Conservation (phyloP, 73 alveolate species). For the Tetrahymena elliotti region DNA sequence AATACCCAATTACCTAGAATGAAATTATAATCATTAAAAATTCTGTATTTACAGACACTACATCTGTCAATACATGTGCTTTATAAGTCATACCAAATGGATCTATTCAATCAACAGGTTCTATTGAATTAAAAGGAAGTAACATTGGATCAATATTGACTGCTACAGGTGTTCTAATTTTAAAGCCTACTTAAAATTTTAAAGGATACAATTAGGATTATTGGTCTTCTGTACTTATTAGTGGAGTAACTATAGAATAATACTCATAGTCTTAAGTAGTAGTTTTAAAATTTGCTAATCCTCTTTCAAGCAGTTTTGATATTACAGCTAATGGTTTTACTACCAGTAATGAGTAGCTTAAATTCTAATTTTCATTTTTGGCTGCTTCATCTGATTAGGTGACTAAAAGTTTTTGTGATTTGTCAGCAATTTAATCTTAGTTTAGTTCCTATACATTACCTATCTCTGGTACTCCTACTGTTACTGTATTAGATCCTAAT, state of each 20-base stretch:
- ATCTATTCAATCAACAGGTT: not conserved
- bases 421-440: not conserved
- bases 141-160: not conserved
- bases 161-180: not conserved
- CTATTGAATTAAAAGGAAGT: not conserved
- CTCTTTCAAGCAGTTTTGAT: not conserved
- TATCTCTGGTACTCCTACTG: not conserved
- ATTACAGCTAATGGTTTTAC: not conserved
- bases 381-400: not conserved
- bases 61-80: not conserved
- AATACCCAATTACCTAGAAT: not conserved
- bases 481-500: not conserved
- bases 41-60: not conserved
- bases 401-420: not conserved
- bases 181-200: not conserved
- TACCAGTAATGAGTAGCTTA: not conserved
- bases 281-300: not conserved
- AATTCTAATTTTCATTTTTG: not conserved
- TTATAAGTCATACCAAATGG: too few species aligned
- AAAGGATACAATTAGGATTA: not conserved
- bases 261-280: not conserved
- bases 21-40: not conserved
- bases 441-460: not conserved
- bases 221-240: not conserved
- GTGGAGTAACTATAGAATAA: not conserved